phyloP scores from a whole-genome alignment of 2,329 filamentous ascomycete genomes.

The Neonectria punicea region DNA sequence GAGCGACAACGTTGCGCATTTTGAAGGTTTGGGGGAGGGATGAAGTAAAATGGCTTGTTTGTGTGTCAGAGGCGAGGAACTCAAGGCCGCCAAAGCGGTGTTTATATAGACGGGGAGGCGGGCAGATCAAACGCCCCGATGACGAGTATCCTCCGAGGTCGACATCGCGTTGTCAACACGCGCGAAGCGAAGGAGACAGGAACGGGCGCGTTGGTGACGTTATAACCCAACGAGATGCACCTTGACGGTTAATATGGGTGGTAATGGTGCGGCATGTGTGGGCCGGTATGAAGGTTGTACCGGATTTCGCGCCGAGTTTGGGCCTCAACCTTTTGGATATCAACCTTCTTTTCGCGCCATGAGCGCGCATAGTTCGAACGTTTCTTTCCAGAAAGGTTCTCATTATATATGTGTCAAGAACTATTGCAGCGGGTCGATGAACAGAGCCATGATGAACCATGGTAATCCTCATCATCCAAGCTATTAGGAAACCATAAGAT shows the following conservation, averaged over 20 bases:
- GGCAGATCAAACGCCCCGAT: no score
- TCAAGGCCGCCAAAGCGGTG: no score
- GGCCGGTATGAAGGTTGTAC: no score
- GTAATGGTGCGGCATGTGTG: background rate
- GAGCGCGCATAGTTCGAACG: background rate
- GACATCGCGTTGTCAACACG: background rate
- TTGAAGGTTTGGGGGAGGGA: background rate
- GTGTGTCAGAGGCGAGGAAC: background rate
- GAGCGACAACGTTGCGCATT: slow-evolving; percentile 12
- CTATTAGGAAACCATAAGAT: slow-evolving; percentile 6
- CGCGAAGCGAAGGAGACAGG: background rate
- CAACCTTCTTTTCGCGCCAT: background rate
- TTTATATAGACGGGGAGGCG: background rate
- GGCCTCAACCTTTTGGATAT: background rate
- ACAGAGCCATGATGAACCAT: background rate
- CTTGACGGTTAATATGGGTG: background rate
- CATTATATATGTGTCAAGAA: background rate
- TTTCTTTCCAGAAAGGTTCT: background rate
- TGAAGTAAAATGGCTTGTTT: background rate
- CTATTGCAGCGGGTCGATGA: background rate
- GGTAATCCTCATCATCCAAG: background rate
- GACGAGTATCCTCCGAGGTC: background rate
- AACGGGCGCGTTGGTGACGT: background rate
- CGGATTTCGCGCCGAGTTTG: background rate
- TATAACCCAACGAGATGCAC: background rate